Evolutionary conservation across 2,329 filamentous ascomycete genomes (phyloP).

Genomic region (Colletotrichum sansevieriae): DNA sequence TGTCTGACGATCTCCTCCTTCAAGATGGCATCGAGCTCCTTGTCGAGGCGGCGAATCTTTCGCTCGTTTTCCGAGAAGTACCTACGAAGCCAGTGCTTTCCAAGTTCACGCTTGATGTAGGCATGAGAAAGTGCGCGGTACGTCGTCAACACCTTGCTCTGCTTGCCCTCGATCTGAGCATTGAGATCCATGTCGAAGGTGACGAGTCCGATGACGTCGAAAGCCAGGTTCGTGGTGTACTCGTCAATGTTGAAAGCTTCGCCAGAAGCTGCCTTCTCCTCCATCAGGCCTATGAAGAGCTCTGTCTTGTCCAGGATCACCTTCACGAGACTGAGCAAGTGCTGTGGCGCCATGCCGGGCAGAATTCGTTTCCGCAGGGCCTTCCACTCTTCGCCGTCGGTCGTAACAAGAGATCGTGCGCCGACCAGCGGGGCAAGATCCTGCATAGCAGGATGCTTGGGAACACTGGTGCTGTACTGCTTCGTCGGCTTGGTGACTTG

Average conservation of each 20-base stretch:
- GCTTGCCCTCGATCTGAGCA: conserved; percentile 46
- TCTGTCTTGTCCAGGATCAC: conserved; percentile 40
- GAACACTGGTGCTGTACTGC: conserved; percentile 37
- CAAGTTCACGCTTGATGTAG: conserved; percentile 42
- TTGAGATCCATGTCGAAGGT: conserved; percentile 52
- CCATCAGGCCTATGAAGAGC: conserved; percentile 45
- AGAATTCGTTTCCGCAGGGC: conserved; percentile 32
- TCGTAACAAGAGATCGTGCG: conserved; percentile 33
- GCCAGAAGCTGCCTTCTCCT: conserved; percentile 46
- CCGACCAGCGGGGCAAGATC: conserved; percentile 32
- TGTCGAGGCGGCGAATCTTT: conserved; percentile 45
- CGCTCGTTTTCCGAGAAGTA: conserved; percentile 44
- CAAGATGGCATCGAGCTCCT: conserved; percentile 43
- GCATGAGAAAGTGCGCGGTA: conserved; percentile 40
- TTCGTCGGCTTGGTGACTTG: conserved; percentile 34
- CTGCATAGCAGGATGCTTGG: conserved; percentile 35
- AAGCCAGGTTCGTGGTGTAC: conserved; percentile 50
- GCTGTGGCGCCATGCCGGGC: conserved; percentile 31
- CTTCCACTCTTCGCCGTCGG: conserved; percentile 36
- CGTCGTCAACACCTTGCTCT: conserved; percentile 46
- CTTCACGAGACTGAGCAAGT: conserved; percentile 51
- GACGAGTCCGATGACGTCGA: conserved; percentile 55
- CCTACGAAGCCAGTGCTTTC: conserved; percentile 44
- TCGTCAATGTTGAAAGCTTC: conserved; percentile 48
- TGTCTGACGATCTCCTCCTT: conserved; percentile 43